Conservation (phyloP, 2,329 filamentous ascomycete species). For the Neurospora sp. region DNA sequence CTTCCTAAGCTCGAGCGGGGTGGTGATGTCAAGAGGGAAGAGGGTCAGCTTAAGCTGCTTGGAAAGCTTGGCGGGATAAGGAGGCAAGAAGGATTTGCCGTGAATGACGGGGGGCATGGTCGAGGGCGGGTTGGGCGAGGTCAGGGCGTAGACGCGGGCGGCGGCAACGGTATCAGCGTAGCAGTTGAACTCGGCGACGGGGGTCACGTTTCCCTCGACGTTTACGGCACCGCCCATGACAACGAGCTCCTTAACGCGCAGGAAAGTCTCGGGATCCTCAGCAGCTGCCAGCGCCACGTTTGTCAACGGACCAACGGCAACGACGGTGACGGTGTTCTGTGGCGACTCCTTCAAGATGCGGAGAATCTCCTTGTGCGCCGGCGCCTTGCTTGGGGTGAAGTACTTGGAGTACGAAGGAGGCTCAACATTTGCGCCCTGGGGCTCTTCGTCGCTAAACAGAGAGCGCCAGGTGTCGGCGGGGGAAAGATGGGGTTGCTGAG, state of each 20-base stretch:
- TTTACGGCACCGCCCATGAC: constrained; percentile 90
- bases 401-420: constrained; percentile 38
- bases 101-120: constrained; percentile 66
- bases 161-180: constrained; percentile 78
- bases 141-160: constrained; percentile 67
- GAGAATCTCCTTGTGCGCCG: constrained; percentile 82
- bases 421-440: constrained; percentile 17
- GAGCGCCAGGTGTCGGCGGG: constrained; percentile 65
- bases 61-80: constrained; percentile 56
- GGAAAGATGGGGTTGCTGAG: constrained; percentile 59
- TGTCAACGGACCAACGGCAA: constrained; percentile 85
- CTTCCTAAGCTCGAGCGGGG: constrained; percentile 54
- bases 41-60: constrained; percentile 56
- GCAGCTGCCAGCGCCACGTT: constrained; percentile 84
- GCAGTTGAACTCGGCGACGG: constrained; percentile 89
- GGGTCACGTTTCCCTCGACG: constrained; percentile 71
- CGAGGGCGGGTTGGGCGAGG: constrained; percentile 59
- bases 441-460: constrained; percentile 45
- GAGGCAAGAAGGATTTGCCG: constrained; percentile 39
- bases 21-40: constrained; percentile 71
- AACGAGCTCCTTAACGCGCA: constrained; percentile 80
- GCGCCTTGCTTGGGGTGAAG: constrained; percentile 67
- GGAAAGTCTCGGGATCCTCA: constrained; percentile 79
- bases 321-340: constrained; percentile 74
- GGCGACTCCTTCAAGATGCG: constrained; percentile 74